phyloP scores from a whole-genome alignment of 2,329 filamentous ascomycete species.

The Lachnellula hyalina region DNA sequence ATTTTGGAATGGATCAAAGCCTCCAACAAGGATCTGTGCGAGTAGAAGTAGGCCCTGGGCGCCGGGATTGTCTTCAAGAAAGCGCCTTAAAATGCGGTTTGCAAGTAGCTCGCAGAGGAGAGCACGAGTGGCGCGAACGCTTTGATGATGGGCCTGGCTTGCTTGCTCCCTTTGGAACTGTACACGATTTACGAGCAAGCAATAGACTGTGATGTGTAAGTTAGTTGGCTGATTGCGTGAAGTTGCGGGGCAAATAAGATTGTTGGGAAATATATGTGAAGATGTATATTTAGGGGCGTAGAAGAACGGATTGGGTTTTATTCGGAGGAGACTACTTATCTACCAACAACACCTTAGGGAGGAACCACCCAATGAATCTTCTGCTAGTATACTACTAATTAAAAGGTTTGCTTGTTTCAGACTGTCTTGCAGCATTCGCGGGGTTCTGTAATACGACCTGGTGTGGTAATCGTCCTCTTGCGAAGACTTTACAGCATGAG shows the following conservation, averaged over 20 bases:
- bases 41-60: constrained; percentile 66
- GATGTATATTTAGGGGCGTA: too few species aligned
- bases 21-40: constrained; percentile 74
- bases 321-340: background rate
- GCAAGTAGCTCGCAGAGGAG: constrained; percentile 77
- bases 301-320: too few species aligned
- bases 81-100: constrained; percentile 69
- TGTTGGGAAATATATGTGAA: too few species aligned
- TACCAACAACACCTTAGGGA: background rate
- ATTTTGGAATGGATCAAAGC: constrained; percentile 82
- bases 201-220: constrained; percentile 55
- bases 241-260: background rate
- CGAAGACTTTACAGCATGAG: too few species aligned
- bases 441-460: too few species aligned
- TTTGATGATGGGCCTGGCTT: constrained; percentile 71
- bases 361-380: too few species aligned
- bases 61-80: constrained; percentile 71
- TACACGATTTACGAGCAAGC: constrained; percentile 73
- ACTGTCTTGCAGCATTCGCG: background rate
- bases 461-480: too few species aligned
- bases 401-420: background rate
- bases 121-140: constrained; percentile 72
- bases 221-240: constrained; percentile 3
- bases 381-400: background rate
- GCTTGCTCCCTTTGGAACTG: constrained; percentile 76